These are phyloP conservation scores for Nannizzia gypsea DNA, from an alignment of 2,329 filamentous ascomycete species.

Conservation along the genomic window DNA sequence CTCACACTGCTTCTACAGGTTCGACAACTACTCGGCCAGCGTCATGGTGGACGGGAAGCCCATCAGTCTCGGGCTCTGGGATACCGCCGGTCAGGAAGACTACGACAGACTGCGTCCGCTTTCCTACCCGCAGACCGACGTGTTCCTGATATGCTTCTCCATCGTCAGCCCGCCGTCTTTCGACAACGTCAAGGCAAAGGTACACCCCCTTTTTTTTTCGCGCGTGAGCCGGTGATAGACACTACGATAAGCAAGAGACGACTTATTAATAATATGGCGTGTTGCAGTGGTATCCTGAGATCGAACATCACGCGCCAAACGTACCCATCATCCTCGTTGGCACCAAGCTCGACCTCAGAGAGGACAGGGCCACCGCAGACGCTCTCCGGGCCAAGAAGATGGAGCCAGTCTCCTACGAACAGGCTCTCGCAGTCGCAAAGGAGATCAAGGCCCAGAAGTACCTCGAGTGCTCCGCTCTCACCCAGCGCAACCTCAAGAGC, in stretches of 20 bases:
- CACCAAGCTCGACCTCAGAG: conserved; percentile 90
- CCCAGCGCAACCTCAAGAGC: conserved; percentile 92
- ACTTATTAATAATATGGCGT: conserved; percentile 4
- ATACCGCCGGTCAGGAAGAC: conserved; percentile 97
- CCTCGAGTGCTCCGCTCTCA: conserved; percentile 92
- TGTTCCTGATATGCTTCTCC: conserved; percentile 97
- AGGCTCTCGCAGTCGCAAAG: conserved; percentile 77
- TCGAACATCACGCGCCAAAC: conserved; percentile 88
- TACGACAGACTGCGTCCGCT: conserved; percentile 90
- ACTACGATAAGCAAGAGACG: neutral
- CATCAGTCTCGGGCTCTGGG: conserved; percentile 92
- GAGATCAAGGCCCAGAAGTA: conserved; percentile 96
- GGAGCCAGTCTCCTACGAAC: conserved; percentile 92
- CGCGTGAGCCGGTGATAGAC: too few species aligned
- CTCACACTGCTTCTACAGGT: conserved; percentile 43
- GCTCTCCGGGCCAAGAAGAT: conserved; percentile 82
- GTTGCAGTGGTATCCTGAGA: conserved; percentile 92
- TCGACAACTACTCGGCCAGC: conserved; percentile 98
- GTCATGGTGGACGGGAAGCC: conserved; percentile 98
- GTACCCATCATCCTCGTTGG: conserved; percentile 95
- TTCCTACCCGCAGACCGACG: conserved; percentile 96
- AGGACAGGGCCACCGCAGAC: conserved; percentile 72
- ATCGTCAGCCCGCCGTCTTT: conserved; percentile 96
- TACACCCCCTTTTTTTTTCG: conserved; percentile 36
- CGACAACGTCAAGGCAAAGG: conserved; percentile 98